Evolutionary conservation across 495 filamentous ascomycete genomes (phyloP), one percentile per base, ranked within the genome.

Genomic region (Trichoderma virens): DNA sequence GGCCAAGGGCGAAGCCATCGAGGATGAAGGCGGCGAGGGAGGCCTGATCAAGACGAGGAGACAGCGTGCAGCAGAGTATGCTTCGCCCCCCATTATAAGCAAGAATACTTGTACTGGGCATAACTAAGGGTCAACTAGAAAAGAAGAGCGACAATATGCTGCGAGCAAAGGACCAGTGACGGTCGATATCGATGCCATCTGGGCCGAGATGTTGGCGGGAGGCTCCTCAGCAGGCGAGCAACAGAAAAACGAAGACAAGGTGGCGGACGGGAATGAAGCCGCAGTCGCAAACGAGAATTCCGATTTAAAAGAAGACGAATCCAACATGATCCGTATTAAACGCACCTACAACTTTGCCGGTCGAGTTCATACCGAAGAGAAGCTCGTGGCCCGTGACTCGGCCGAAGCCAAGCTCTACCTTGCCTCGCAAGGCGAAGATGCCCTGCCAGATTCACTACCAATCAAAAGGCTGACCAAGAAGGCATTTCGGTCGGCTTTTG

Each of bases 321-420:
- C 63, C 30, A 66, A 88, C 18, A 84, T 84, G 78, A 84, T 98
- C 66, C 87, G 87, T 62, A 95, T 98, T 60, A 93, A 89, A 65
- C 88, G 90, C 32, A 92, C 88, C 5, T 96, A 96, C 76, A 88
- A 89, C 63, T 98, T 96, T 69, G 94, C 94, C 14, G 95, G 95
- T 64, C 87, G 93, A 71, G 82, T 86, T 43, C 89, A 90, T 68
- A 90, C 87, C 1, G 89, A 93, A 69, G 86, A 92, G 69, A 94
- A 94, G 74, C 75, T 87, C 13, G 91, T 97, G 2, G 81, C 87
- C 1, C 85, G 85, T 30, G 81, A 87, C 69, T 94, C 91, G 0
- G 90, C 90, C 51, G 93, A 94, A 77, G 93, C 90, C 3, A 88
- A 84, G 39, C 80, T 88, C 32, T 95, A 89, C 67, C 79, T 97